Evolutionary conservation across 2,329 filamentous ascomycete species (phyloP).

Genomic region (Bipolaris oryzae): DNA sequence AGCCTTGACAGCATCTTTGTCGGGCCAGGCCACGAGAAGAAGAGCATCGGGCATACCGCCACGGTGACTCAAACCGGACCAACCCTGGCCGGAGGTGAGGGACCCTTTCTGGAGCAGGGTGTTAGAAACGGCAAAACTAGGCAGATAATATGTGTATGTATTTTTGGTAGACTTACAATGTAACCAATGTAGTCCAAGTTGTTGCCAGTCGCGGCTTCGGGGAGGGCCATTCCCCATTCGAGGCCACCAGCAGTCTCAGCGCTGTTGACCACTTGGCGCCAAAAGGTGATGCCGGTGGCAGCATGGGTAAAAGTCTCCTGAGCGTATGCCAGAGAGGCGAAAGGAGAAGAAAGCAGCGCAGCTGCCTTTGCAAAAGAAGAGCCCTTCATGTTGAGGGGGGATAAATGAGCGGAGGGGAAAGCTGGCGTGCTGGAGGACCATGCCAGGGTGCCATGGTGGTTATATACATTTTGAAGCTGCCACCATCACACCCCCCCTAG

Average conservation of each 20-base stretch:
- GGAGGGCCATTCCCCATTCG: slow-evolving; percentile 46
- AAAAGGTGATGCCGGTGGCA: slow-evolving; percentile 42
- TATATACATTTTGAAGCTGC: slow-evolving; percentile 35
- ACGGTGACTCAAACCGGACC: slow-evolving; percentile 46
- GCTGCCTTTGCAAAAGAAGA: slow-evolving; percentile 43
- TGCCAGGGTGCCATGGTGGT: slow-evolving; percentile 23
- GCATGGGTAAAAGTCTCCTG: slow-evolving; percentile 42
- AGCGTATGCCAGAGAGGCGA: slow-evolving; percentile 35
- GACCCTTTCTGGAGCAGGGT: slow-evolving; percentile 34
- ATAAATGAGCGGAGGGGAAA: slow-evolving; percentile 30
- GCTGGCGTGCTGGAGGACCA: slow-evolving; percentile 28
- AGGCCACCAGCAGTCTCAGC: slow-evolving; percentile 42
- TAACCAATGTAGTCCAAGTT: slow-evolving; percentile 49
- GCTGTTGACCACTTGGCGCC: slow-evolving; percentile 31
- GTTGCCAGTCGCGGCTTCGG: slow-evolving; percentile 24
- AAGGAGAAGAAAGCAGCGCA: slow-evolving; percentile 47
- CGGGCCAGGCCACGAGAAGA: slow-evolving; percentile 43
- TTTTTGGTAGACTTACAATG: slow-evolving; percentile 29
- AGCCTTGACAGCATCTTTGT: slow-evolving; percentile 36
- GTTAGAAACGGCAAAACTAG: slow-evolving; percentile 16
- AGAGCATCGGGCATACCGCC: slow-evolving; percentile 46
- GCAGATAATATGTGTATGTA: neutral
- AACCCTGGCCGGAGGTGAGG: slow-evolving; percentile 38
- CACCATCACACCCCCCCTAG: slow-evolving; percentile 14
- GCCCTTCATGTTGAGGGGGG: slow-evolving; percentile 42